These are phyloP conservation scores for Lizanozyma gosingica DNA, from an alignment of 1,139 yeast species.

Conservation along the genomic window DNA sequence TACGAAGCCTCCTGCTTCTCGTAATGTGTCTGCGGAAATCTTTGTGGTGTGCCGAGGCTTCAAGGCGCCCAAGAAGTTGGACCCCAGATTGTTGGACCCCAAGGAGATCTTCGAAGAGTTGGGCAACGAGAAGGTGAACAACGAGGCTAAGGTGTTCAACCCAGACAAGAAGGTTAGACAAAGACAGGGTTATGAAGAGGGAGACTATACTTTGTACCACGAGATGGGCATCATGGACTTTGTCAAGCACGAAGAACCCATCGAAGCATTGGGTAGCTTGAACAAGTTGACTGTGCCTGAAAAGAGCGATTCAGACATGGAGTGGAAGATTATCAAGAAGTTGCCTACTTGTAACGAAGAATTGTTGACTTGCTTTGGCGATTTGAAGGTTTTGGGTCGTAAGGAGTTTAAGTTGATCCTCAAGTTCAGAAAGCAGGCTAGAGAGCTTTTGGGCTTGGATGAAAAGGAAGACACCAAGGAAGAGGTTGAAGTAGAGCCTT, in stretches of 20 bases:
- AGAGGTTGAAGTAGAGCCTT: slow-evolving; percentile 53
- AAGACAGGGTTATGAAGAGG: slow-evolving; percentile 97
- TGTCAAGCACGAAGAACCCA: slow-evolving; percentile 73
- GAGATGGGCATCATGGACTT: slow-evolving; percentile 72
- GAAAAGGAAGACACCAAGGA: slow-evolving; percentile 39
- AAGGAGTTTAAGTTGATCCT: slow-evolving; percentile 82
- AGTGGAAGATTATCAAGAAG: slow-evolving; percentile 62
- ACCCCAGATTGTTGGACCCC: slow-evolving; percentile 87
- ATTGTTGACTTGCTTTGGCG: slow-evolving; percentile 74
- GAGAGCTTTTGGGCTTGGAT: slow-evolving; percentile 69
- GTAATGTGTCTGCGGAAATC: slow-evolving; percentile 98
- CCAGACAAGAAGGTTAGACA: slow-evolving; percentile 87
- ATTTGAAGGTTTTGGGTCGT: slow-evolving; percentile 86
- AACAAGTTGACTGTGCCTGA: slow-evolving; percentile 54
- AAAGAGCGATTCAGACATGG: slow-evolving; percentile 39
- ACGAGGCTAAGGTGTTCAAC: slow-evolving; percentile 86
- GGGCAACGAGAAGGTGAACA: slow-evolving; percentile 66
- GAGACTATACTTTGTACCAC: slow-evolving; percentile 73
- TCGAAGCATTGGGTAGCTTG: slow-evolving; percentile 67
- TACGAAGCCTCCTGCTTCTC: slow-evolving; percentile 96
- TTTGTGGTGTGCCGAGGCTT: slow-evolving; percentile 94
- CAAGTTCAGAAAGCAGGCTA: slow-evolving; percentile 82
- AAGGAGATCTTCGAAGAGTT: slow-evolving; percentile 91
- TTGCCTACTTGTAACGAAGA: slow-evolving; percentile 73
- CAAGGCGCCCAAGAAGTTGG: slow-evolving; percentile 92